Conservation (phyloP, 2,329 filamentous ascomycete species). For the Lasiodiplodia sp. region DNA sequence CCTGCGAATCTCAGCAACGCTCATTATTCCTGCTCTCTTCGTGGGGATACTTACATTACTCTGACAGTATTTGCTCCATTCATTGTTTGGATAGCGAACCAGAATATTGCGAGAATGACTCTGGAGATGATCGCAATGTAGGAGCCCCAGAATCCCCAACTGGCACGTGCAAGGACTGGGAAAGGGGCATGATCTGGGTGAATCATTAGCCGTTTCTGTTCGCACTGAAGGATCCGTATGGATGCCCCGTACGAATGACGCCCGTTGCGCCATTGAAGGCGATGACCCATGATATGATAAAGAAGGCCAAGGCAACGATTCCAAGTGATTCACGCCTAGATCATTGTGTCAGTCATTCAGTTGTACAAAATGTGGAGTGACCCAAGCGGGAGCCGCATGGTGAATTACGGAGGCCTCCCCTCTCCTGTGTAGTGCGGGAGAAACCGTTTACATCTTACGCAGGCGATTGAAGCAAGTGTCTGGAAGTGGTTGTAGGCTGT, state of each 20-base stretch:
- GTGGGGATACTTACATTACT: slow-evolving; percentile 48
- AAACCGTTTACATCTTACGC: too few species aligned
- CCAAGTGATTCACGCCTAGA: slow-evolving; percentile 55
- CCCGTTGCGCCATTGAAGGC: slow-evolving; percentile 64
- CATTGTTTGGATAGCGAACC: slow-evolving; percentile 72
- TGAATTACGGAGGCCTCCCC: background rate
- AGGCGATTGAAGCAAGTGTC: too few species aligned
- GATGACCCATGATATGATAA: slow-evolving; percentile 66
- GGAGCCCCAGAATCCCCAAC: slow-evolving; percentile 65
- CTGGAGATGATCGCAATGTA: slow-evolving; percentile 63
- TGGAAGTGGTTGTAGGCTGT: too few species aligned
- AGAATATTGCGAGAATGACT: slow-evolving; percentile 64
- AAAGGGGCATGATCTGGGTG: slow-evolving; percentile 61
- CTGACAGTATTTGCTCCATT: slow-evolving; percentile 65
- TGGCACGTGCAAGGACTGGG: slow-evolving; percentile 62
- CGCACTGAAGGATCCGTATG: background rate
- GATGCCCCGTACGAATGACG: slow-evolving; percentile 38
- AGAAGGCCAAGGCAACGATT: slow-evolving; percentile 60
- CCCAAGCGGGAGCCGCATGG: background rate
- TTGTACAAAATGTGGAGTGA: background rate
- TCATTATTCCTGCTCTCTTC: background rate
- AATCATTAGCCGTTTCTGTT: background rate
- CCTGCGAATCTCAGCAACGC: slow-evolving; percentile 27
- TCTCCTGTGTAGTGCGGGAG: too few species aligned
- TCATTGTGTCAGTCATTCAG: background rate